phyloP scores from a whole-genome alignment of 2,329 filamentous ascomycete genomes.

The Nigrograna mackinnonii region DNA sequence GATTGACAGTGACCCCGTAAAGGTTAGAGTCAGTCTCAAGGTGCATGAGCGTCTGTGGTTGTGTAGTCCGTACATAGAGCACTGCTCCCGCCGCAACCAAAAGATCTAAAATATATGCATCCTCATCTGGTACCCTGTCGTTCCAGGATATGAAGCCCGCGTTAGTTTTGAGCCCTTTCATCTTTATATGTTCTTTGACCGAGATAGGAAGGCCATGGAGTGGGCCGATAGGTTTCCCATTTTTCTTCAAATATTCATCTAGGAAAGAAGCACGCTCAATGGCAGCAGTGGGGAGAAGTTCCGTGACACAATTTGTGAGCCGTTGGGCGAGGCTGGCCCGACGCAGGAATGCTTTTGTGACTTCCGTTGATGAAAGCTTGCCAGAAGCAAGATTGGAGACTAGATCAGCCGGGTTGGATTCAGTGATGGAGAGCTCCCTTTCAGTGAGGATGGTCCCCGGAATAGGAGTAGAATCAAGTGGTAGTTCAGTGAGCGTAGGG shows the following conservation, averaged over 20 bases:
- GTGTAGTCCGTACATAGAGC: conserved; percentile 57
- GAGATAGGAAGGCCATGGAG: conserved; percentile 56
- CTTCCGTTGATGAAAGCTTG: conserved; percentile 46
- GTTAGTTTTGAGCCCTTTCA: conserved; percentile 53
- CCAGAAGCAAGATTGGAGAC: conserved; percentile 48
- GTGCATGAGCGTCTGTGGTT: conserved; percentile 60
- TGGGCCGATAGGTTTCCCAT: conserved; percentile 44
- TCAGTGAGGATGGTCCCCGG: conserved; percentile 50
- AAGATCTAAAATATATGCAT: conserved; percentile 21
- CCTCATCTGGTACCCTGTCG: conserved; percentile 8
- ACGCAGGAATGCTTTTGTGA: conserved; percentile 58
- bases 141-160: conserved; percentile 54
- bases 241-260: conserved; percentile 29
- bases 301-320: conserved; percentile 59
- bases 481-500: conserved; percentile 40
- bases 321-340: conserved; percentile 59
- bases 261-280: conserved; percentile 22
- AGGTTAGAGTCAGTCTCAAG: conserved; percentile 55
- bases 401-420: conserved; percentile 49
- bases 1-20: conserved; percentile 57
- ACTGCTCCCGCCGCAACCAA: conserved; percentile 45
- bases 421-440: conserved; percentile 56
- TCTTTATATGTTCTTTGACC: conserved; percentile 55
- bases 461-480: conserved; percentile 50
- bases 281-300: conserved; percentile 34